Evolutionary conservation across 2,329 filamentous ascomycete genomes (phyloP), one percentile per base, ranked within the genome.

Genomic region (Chrysoporthe austroafricana): DNA sequence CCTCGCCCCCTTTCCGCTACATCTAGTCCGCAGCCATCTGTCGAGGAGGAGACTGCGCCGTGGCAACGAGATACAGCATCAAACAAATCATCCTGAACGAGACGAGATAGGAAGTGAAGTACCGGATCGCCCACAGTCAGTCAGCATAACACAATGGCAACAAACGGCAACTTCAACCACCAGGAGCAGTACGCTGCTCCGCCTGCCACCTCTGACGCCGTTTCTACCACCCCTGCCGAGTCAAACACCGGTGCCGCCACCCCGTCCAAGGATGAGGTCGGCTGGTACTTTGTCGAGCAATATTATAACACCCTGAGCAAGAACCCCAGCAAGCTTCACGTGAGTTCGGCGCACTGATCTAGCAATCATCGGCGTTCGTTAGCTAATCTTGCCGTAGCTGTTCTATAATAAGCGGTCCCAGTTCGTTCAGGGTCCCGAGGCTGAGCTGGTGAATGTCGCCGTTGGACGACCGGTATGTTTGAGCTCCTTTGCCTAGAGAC

Each of bases 241-340:
- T 70, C 72, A 64, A 76, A 73, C 70, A 74, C 76, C 52, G 75
- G 74, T 66, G 81, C 79, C 74, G 82, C 77, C 76, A 84, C 86
- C 74, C 81, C 88, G 52, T 84, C 85, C 74, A 97, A 97, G 84
- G 94, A 97, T 79, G 93, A 98, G 83, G 94, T 99, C 73, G 96
- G 94, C 80, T 99, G 96, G 96, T 98, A 95, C 84, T 99, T 99
- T 74, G 96, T 99, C 68, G 94, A 98, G 87, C 94, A 97, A 81
- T 99, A 97, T 86, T 99, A 99, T 83, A 98, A 93, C 74, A 99
- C 94, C 70, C 84, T 99, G 77, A 97, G 94, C 88, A 94, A 95
- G 82, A 92, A 85, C 73, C 94, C 96, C 32, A 94, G 97, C 78
- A 96, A 96, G 82, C 91, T 99, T 75, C 95, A 94, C 77, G 88